These are phyloP conservation scores for Epichloe gansuensis DNA, from an alignment of 2,329 filamentous ascomycete species.

Conservation along the genomic window DNA sequence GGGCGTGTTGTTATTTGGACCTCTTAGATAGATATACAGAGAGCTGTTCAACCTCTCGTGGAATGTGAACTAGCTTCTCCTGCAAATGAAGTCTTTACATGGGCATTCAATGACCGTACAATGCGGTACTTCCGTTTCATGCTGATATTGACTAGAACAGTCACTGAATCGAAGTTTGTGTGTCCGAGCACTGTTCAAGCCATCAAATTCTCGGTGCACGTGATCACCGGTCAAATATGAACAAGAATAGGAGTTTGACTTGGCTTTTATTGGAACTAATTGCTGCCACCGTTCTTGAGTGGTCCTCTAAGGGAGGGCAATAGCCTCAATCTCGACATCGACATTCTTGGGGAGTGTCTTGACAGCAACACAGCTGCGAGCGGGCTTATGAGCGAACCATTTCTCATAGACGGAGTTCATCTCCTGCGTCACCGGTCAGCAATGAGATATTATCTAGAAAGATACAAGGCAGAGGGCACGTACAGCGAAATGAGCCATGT, in stretches of 20 bases:
- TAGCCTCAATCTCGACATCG: constrained; percentile 81
- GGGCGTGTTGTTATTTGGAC: constrained; percentile 72
- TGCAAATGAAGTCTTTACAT: not conserved
- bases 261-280: not conserved
- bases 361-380: constrained; percentile 81
- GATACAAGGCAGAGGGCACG: constrained; percentile 12
- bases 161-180: not conserved
- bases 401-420: constrained; percentile 82
- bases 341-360: constrained; percentile 79
- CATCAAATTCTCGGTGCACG: not conserved
- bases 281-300: not conserved
- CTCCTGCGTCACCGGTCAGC: constrained; percentile 26
- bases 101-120: not conserved
- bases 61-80: not conserved
- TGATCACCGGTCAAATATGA: not conserved
- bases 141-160: not conserved
- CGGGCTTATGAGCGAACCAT: constrained; percentile 72
- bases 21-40: constrained; percentile 29
- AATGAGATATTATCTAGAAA: not conserved
- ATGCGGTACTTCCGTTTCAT: not conserved
- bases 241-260: not conserved
- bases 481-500: constrained; percentile 77
- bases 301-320: constrained; percentile 49
- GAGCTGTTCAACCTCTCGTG: not conserved
- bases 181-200: not conserved